Percentiles rank a stretch among this genome's conserved stretches.
Evolutionary conservation across 169 alveolate species (phyloP).

Genomic region (Cryptosporidium meleagridis): DNA sequence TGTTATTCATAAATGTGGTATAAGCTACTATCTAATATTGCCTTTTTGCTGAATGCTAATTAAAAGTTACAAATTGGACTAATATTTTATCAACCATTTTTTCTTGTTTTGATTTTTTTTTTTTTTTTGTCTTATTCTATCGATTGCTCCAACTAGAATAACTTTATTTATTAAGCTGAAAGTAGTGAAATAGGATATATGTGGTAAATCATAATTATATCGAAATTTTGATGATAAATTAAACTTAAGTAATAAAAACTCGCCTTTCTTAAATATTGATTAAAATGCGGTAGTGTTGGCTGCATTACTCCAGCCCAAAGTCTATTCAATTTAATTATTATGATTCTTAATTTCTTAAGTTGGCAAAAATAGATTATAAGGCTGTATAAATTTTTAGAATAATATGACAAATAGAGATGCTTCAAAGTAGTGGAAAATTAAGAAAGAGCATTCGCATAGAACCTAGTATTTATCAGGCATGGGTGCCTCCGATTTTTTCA

Average conservation of each 20-base stretch:
- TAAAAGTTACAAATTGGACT: no score
- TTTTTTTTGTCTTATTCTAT: no score
- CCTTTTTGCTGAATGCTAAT: no score
- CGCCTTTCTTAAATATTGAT: neutral
- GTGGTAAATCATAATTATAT: neutral
- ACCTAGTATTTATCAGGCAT: slow-evolving; percentile 68
- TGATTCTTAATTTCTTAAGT: slow-evolving; percentile 18
- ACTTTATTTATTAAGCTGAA: neutral
- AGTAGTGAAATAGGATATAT: neutral
- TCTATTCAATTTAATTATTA: slow-evolving; percentile 12
- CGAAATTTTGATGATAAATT: neutral
- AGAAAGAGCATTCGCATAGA: slow-evolving; percentile 68
- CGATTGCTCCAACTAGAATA: no score
- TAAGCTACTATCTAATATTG: neutral
- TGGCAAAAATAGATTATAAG: neutral
- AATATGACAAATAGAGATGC: slow-evolving; percentile 70
- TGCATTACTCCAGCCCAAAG: slow-evolving; percentile 2
- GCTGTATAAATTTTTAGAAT: slow-evolving; percentile 13
- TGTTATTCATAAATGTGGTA: no score
- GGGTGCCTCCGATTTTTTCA: slow-evolving; percentile 70
- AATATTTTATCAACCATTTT: neutral
- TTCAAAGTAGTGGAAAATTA: slow-evolving; percentile 75
- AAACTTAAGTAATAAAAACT: neutral
- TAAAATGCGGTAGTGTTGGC: slow-evolving; percentile 58
- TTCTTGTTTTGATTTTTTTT: no score